Base-by-base conservation (phyloP, 352 stramenopile species). In the Achlya hypogyna region DNA sequence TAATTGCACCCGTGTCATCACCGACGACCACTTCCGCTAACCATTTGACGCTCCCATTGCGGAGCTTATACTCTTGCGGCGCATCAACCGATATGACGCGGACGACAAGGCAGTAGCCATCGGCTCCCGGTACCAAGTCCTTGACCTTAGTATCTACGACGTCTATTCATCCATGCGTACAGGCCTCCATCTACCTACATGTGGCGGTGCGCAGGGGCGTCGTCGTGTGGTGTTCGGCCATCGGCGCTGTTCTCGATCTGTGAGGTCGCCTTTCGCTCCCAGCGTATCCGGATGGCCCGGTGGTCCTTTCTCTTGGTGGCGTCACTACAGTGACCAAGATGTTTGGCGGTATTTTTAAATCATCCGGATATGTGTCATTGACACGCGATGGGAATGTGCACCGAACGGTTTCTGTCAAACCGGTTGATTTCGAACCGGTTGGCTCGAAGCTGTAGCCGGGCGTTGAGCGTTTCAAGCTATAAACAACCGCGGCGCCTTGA, bases 1-100 rank as follows among this genome's bases (percentile, higher is more conserved):
- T 90, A 43, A 95, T 77, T 67, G 80, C 84, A 66, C 86, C 86
- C 5, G 86, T 95, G 69, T 95, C 84, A 64, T 95, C 86, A 10
- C 78, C 86, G 18, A 95, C 59, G 52, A 89, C 75, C 14, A 74
- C 82, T 71, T 95, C 86, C 35, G 82, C 82, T 51, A 92, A 87
- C 5, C 84, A 74, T n/a, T 79, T 84, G 43, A 69, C 65, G 32
- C 69, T 77, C 71, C 82, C 82, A 60, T 95, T 83, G 67, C 80
- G 86, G 6, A 81, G 79, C 69, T 82, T 82, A 65, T 90, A 92
- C 71, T 89, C 84, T 8, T 82, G 73, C 4, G 67, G 70, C 8
- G 74, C 64, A 1, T 74, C 78, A 45, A 92, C 74, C 16, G 78
- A 87, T 59, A 92, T 69, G 29, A 95, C 80, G 34, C 79, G 75